Evolutionary conservation across 257 asterid species (phyloP).

Genomic region (Fraxinus cuspidata): DNA sequence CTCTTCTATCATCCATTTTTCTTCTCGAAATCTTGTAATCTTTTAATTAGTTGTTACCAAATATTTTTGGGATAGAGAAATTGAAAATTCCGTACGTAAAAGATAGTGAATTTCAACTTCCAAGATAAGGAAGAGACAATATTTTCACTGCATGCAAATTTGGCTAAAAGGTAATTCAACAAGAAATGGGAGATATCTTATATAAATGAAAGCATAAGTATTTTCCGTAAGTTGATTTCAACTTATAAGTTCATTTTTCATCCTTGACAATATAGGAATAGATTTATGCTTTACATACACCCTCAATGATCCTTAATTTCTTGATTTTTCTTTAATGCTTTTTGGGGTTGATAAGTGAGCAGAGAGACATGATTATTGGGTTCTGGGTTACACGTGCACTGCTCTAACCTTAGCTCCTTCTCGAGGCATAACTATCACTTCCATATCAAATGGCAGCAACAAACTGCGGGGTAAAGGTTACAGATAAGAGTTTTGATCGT

Average conservation of each 20-base stretch:
- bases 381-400: constrained; percentile 64
- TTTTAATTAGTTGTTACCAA: neutral
- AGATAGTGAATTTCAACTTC: no score
- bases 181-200: no score
- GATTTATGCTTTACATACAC: neutral
- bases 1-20: neutral
- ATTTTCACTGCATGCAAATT: no score
- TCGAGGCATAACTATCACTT: constrained; percentile 40
- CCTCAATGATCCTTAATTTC: no score
- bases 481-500: neutral
- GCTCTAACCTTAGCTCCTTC: constrained; percentile 49
- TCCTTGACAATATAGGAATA: neutral
- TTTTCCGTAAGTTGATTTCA: neutral
- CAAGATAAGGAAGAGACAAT: no score
- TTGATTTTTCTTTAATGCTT: no score
- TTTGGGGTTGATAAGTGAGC: neutral
- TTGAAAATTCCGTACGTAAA: neutral
- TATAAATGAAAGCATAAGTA: neutral
- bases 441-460: constrained; percentile 12
- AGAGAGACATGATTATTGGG: constrained; percentile 3
- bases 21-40: neutral
- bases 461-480: neutral
- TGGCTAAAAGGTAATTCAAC: no score
- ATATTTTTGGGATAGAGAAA: neutral
- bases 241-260: neutral